Evolutionary conservation across 176 grass and related monocot species (phyloP), one percentile per base, ranked within the genome.

Genomic region (Poa annua): DNA sequence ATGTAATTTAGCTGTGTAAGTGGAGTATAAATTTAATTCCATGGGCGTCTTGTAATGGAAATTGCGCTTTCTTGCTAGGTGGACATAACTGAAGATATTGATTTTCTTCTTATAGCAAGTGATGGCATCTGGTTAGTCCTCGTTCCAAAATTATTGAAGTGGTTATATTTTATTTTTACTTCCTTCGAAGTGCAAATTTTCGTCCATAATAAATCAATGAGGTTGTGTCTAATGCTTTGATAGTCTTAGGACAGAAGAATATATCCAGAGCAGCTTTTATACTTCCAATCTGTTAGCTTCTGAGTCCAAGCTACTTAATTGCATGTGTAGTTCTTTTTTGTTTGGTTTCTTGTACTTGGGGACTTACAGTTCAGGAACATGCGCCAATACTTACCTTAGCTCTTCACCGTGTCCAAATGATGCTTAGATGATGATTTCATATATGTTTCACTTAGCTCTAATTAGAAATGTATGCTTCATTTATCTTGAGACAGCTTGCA

Each of bases 61-160:
- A 63, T 63, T 32, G 25, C 24, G 12, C 60, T 6, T 29, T 29
- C 13, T 63, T 63, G 60, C 25, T 63, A 63, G 60, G 60, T 1
- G 25, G 12, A 13, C 25, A 32, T 63, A 63, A 63, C 60, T 29
- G 12, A 63, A 32, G 60, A 63, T 14, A 63, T 25, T 32, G 60
- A 63, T 5, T 63, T 63, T 63, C 60, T 63, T 63, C 22, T 63
- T 63, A 63, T 63, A 63, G 60, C 60, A 63, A 63, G 60, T 63
- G 60, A 63, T 2, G 60, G 60, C 60, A 63, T 63, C 60, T 63
- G 24, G 60, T 63, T 63, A 32, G 60, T 63, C 24, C 60, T 13
- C 4, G 25, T 12, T 63, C 32, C 60, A 32, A 32, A 32, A 15
- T 63, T 6, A 15, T 15, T 32, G 25, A 63, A 63, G 60, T 32